Conservation (phyloP, 768 basidiomycete species). For the Paxillus ammoniavirescens region DNA sequence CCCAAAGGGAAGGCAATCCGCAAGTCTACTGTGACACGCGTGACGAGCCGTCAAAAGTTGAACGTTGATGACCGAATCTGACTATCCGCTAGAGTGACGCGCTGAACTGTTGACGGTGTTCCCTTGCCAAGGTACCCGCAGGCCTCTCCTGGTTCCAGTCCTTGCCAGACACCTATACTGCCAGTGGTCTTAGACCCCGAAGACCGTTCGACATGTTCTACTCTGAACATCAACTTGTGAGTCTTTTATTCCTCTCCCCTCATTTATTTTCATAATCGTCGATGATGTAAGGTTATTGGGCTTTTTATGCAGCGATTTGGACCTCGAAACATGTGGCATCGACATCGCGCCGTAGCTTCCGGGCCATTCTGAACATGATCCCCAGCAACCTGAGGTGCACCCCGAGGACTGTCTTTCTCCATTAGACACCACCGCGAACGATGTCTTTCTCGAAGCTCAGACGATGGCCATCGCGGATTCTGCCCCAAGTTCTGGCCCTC, state of each 20-base stretch:
- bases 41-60: background rate
- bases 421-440: background rate
- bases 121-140: slow-evolving; percentile 18
- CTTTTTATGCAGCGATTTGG: slow-evolving; percentile 19
- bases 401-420: background rate
- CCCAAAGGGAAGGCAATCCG: background rate
- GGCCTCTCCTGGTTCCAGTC: slow-evolving; percentile 28
- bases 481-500: slow-evolving; percentile 1
- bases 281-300: slow-evolving; percentile 17
- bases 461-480: slow-evolving; percentile 9
- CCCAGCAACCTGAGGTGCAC: background rate
- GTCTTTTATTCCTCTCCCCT: background rate
- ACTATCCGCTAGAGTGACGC: slow-evolving; percentile 15
- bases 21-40: too few species aligned
- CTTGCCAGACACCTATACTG: slow-evolving; percentile 26
- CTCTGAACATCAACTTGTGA: slow-evolving; percentile 21
- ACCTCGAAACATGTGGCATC: slow-evolving; percentile 13
- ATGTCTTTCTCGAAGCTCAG: background rate
- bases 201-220: slow-evolving; percentile 18
- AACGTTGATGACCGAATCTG: background rate
- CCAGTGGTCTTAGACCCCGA: slow-evolving; percentile 11
- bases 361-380: background rate
- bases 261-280: background rate
- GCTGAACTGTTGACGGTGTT: slow-evolving; percentile 19
- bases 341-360: background rate